A percentile compares a stretch with the other conserved stretches of the same genome.
These are phyloP conservation scores for Euphorbia schlechtendalii DNA, from an alignment of 441 rosid species.

Conservation along the genomic window DNA sequence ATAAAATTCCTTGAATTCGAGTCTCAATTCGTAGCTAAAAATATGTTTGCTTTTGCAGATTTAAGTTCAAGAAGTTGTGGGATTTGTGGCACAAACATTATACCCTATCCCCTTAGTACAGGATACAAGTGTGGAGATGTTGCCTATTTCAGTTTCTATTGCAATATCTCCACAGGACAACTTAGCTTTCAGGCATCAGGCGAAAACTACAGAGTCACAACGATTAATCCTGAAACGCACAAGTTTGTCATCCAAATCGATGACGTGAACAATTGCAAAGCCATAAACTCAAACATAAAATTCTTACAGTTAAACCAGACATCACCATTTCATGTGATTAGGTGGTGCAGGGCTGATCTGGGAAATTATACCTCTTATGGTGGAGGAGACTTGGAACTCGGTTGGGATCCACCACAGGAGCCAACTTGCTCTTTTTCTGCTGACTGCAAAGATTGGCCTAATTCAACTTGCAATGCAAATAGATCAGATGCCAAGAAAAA, in stretches of 20 bases:
- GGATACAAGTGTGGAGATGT: constrained; percentile 54
- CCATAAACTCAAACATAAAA: constrained; percentile 17
- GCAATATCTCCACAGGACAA: constrained; percentile 44
- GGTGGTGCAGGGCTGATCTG: constrained; percentile 29
- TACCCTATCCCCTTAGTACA: constrained; percentile 68
- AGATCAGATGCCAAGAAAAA: constrained; percentile 27
- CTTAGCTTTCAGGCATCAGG: constrained; percentile 31
- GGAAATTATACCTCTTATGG: constrained; percentile 6
- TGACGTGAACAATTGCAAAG: constrained; percentile 28
- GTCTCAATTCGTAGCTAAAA: neutral
- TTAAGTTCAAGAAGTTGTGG: constrained; percentile 36
- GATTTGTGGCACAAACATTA: constrained; percentile 41
- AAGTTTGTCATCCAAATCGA: constrained; percentile 33
- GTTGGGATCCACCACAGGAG: constrained; percentile 50
- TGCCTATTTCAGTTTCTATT: constrained; percentile 39
- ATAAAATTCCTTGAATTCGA: too few relatives aligned
- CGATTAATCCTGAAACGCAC: constrained; percentile 28
- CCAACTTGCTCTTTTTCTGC: constrained; percentile 41
- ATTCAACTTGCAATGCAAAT: constrained; percentile 40
- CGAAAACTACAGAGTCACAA: constrained; percentile 37
- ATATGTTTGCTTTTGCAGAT: constrained; percentile 32
- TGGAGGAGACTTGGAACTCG: constrained; percentile 43
- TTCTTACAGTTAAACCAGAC: constrained; percentile 17
- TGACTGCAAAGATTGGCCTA: constrained; percentile 61
- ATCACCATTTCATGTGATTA: constrained; percentile 42